A percentile compares a stretch with the other conserved stretches of the same genome.
Evolutionary conservation across 2,329 filamentous ascomycete genomes (phyloP).

Genomic region (Hysterium pulicare): DNA sequence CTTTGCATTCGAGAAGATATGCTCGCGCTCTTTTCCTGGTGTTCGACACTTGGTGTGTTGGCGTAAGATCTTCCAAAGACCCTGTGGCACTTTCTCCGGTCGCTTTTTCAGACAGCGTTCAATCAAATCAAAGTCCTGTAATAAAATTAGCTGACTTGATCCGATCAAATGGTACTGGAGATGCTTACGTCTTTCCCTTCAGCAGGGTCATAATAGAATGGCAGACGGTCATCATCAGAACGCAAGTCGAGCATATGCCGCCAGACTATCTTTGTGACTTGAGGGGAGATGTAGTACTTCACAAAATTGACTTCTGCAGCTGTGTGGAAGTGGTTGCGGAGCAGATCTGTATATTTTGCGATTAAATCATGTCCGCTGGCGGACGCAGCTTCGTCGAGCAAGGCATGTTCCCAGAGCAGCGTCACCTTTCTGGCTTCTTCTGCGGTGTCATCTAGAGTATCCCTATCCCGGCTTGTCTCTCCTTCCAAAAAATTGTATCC

Average conservation of each 20-base stretch:
- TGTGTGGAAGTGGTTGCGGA: conserved; percentile 4
- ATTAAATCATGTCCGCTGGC: not conserved
- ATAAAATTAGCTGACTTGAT: not conserved
- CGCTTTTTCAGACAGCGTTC: not conserved
- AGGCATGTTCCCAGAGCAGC: conserved; percentile 7
- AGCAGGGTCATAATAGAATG: not conserved
- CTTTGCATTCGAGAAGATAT: not conserved
- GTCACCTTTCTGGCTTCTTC: conserved; percentile 4
- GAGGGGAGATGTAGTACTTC: not conserved
- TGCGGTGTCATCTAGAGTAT: not conserved
- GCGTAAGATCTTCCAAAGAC: not conserved
- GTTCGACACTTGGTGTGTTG: not conserved
- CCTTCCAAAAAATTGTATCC: conserved; percentile 13
- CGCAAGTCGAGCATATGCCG: not conserved
- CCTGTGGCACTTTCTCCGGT: not conserved
- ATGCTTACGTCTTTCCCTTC: not conserved
- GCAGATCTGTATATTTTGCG: conserved; percentile 5
- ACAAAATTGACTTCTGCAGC: not conserved
- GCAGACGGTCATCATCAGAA: not conserved
- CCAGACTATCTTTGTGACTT: conserved; percentile 6
- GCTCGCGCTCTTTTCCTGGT: not conserved
- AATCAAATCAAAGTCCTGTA: not conserved
- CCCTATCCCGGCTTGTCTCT: conserved; percentile 9
- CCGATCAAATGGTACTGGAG: not conserved
- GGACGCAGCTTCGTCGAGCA: conserved; percentile 2